phyloP scores from a whole-genome alignment of 768 basidiomycete species.

The Pleurotus cornucopiae region DNA sequence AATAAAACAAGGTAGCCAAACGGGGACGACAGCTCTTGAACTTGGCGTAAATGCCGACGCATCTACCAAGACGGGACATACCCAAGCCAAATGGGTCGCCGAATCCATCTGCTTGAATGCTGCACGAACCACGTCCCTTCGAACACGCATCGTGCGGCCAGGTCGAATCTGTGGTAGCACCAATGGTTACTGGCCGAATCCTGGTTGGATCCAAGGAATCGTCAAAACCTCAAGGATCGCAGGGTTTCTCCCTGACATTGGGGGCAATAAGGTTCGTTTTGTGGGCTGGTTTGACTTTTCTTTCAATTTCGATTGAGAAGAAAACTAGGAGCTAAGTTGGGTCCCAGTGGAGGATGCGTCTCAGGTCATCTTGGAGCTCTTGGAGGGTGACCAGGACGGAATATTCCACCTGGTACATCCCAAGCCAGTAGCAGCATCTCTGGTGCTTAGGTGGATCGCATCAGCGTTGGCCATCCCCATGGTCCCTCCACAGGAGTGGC shows the following conservation, averaged over 20 bases:
- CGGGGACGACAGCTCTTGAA: neutral
- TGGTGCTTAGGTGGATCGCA: neutral
- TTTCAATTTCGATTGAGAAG: neutral
- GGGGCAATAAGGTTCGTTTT: conserved; percentile 4
- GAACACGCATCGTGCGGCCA: conserved; percentile 22
- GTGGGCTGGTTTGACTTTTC: no score
- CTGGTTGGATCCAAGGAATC: conserved; percentile 33
- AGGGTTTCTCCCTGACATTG: conserved; percentile 13
- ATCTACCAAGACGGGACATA: neutral
- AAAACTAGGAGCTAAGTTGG: neutral
- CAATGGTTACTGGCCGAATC: conserved; percentile 27
- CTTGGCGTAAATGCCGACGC: neutral
- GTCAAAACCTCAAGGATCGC: conserved; percentile 16
- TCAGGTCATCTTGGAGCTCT: neutral
- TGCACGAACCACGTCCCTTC: conserved; percentile 8
- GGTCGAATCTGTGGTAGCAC: conserved; percentile 30
- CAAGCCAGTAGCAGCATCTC: neutral
- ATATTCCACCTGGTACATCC: neutral
- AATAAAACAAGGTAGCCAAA: neutral
- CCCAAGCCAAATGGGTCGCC: neutral
- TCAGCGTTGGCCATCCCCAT: neutral
- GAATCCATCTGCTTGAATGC: conserved; percentile 14
- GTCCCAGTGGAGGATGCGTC: neutral
- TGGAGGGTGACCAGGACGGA: no score
- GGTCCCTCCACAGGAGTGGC: neutral